Base-by-base conservation (phyloP, 2,329 filamentous ascomycete genomes). In the Balansia obtecta region DNA sequence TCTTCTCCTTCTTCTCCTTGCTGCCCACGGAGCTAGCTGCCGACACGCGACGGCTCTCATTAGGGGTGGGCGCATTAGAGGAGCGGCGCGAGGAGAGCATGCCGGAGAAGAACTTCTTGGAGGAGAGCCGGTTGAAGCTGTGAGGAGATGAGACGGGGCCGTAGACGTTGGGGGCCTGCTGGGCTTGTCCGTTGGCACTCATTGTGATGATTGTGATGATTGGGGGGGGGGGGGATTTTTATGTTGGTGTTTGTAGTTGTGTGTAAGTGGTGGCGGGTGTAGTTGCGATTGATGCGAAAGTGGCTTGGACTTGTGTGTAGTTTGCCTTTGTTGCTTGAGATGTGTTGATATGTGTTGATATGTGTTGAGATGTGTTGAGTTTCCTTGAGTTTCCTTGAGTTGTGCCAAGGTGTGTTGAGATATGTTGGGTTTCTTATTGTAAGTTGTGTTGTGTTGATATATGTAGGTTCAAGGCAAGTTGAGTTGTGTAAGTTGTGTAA, bases 81-180 rank as follows among this genome's bases (percentile, higher is more conserved):
- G 52, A 37, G 50, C 48, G 40, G 50, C 52, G 48, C n/a, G 45
- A 49, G 33, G 48, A 33, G 51, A 52, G 37, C 52, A 55, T 49
- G 39, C 47, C 43, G 16, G 52, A 38, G 34, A 54, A 45, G 43
- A 48, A 27, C 12, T 41, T 43, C 34, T 48, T 54, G 50, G 50
- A 42, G 41, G 42, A 27, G 38, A 37, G 42, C 44, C 52, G 50
- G 46, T 52, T 39, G 45, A 39, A 50, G 47, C 48, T 47, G 41
- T 53, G 39, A 42, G 48, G 51, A 27, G 48, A 47, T 15, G 53
- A 49, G 51, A 52, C 20, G 48, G 51, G 48, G 45, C 46, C 53
- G 46, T 49, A 49, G 52, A 49, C 52, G 44, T 52, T 53, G 52
- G 48, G 45, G 52, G 50, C 41, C 51, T 52, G 43, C 47, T 48